Conservation (phyloP, 2,329 filamentous ascomycete genomes). For the Colletotrichum euphorbiae region DNA sequence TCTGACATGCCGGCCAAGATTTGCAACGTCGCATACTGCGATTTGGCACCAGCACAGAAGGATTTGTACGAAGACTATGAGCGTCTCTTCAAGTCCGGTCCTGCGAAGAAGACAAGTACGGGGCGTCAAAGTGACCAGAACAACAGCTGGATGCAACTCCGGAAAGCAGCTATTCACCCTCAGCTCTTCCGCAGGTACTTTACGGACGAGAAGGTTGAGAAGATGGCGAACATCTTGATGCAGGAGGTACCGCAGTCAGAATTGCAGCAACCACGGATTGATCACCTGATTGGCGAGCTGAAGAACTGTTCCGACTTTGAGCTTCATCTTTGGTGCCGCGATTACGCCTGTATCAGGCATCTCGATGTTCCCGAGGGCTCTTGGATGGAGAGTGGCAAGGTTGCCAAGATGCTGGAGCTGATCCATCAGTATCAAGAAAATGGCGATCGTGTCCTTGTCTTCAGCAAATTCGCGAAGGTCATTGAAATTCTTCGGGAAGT, state of each 20-base stretch:
- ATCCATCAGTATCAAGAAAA: constrained; percentile 79
- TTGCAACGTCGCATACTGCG: constrained; percentile 82
- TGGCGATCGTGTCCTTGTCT: constrained; percentile 89
- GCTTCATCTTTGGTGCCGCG: constrained; percentile 73
- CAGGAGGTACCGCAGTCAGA: constrained; percentile 71
- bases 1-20: constrained; percentile 84
- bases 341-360: constrained; percentile 65
- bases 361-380: constrained; percentile 66
- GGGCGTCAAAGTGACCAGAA: constrained; percentile 66
- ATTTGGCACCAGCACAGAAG: constrained; percentile 78
- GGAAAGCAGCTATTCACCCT: constrained; percentile 92
- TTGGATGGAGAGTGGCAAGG: constrained; percentile 80
- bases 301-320: constrained; percentile 72
- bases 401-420: constrained; percentile 82
- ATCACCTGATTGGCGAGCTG: constrained; percentile 67
- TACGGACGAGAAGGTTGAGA: constrained; percentile 76
- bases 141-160: constrained; percentile 88
- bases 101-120: constrained; percentile 63
- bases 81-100: constrained; percentile 72
- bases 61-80: constrained; percentile 77
- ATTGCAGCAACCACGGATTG: constrained; percentile 62
- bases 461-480: constrained; percentile 92
- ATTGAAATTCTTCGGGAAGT: constrained; percentile 91
- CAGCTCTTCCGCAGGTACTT: constrained; percentile 88
- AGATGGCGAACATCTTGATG: constrained; percentile 83